phyloP scores from a whole-genome alignment of 768 basidiomycete genomes.

The Pulveroboletus sp. region DNA sequence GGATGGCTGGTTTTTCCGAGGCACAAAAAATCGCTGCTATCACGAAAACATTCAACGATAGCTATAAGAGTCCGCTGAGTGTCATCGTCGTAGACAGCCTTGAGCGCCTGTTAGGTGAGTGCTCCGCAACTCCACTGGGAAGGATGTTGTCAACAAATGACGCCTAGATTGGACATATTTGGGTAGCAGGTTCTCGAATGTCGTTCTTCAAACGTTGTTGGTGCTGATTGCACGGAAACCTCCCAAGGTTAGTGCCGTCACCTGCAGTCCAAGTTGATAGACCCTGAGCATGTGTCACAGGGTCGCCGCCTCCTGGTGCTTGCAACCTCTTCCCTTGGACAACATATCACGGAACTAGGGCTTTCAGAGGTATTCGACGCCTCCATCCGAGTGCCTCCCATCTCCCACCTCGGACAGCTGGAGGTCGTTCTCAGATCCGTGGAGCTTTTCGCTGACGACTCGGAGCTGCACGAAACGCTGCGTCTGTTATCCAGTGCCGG shows the following conservation, averaged over 20 bases:
- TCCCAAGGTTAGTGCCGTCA: constrained; percentile 65
- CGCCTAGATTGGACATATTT: constrained; percentile 89
- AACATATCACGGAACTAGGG: constrained; percentile 83
- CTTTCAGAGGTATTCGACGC: constrained; percentile 87
- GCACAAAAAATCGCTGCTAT: constrained; percentile 86
- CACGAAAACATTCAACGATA: constrained; percentile 89
- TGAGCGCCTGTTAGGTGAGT: constrained; percentile 84
- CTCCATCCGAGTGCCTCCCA: constrained; percentile 78
- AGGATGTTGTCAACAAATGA: constrained; percentile 5
- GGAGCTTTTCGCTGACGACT: constrained; percentile 57
- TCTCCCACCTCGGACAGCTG: constrained; percentile 66
- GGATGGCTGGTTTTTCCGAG: constrained; percentile 96
- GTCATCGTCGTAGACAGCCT: constrained; percentile 94
- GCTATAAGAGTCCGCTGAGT: constrained; percentile 95
- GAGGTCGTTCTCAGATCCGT: constrained; percentile 76
- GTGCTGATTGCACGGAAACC: constrained; percentile 86
- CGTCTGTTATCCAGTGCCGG: constrained; percentile 70
- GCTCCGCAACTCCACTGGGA: background rate
- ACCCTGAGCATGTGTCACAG: constrained; percentile 37
- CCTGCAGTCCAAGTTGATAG: background rate
- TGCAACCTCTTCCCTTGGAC: constrained; percentile 85
- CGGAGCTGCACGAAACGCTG: constrained; percentile 56
- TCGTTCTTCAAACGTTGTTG: constrained; percentile 83
- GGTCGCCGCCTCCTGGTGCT: constrained; percentile 88
- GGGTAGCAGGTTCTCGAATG: constrained; percentile 94